Evolutionary conservation across 2,329 filamentous ascomycete genomes (phyloP).

Genomic region (Hymenoscyphus infarciens): DNA sequence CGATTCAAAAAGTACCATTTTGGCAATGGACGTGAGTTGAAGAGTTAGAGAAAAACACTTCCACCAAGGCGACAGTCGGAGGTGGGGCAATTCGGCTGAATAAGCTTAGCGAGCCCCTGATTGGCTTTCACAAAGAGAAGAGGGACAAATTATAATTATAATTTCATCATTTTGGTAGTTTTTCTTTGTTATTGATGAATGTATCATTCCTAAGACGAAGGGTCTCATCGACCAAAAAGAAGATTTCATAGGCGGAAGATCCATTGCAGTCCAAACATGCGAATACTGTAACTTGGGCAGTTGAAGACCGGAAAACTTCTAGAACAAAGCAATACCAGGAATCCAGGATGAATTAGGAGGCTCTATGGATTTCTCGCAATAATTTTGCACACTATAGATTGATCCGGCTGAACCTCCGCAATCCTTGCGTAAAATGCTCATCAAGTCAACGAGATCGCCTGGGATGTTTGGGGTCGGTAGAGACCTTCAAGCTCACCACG

Average conservation of each 20-base stretch:
- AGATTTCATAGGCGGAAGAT: not conserved
- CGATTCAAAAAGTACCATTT: too few species aligned
- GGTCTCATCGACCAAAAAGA: not conserved
- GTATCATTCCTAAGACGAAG: too few species aligned
- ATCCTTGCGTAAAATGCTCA: not conserved
- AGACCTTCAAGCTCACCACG: not conserved
- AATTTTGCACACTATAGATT: not conserved
- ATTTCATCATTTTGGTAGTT: too few species aligned
- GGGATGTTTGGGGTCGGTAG: not conserved
- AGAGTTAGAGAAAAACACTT: too few species aligned
- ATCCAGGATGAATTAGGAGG: too few species aligned
- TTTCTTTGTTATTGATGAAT: too few species aligned
- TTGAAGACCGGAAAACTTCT: not conserved
- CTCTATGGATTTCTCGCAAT: not conserved
- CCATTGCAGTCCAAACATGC: not conserved
- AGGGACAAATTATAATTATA: too few species aligned
- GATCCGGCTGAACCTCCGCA: not conserved
- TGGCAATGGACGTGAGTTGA: too few species aligned
- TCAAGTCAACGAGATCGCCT: not conserved
- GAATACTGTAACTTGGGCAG: not conserved
- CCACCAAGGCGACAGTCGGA: too few species aligned
- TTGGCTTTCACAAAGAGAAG: not conserved
- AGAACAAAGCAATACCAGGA: not conserved
- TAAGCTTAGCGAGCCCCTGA: constrained; percentile 8
- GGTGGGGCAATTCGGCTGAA: not conserved